These are phyloP conservation scores for Colletotrichum orbiculare DNA, from an alignment of 2,329 filamentous ascomycete genomes.

Conservation along the genomic window DNA sequence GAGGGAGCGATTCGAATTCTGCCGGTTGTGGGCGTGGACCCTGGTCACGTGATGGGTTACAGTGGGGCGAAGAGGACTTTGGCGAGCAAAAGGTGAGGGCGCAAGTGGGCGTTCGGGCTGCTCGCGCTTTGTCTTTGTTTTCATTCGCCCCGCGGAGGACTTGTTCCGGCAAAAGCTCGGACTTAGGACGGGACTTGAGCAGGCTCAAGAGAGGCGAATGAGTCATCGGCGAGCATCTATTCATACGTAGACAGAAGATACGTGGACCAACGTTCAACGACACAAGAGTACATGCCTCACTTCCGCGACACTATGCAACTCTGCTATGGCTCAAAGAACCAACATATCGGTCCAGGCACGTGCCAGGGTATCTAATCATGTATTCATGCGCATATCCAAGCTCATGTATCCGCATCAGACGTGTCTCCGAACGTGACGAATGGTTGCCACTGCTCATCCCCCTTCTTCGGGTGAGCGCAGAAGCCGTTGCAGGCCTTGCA, in stretches of 20 bases:
- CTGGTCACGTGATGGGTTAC: constrained; percentile 33
- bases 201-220: constrained; percentile 9
- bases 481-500: constrained; percentile 33
- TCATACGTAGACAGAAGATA: no score
- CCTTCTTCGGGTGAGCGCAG: constrained; percentile 31
- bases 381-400: constrained; percentile 17
- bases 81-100: constrained; percentile 27
- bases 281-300: no score
- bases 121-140: background rate
- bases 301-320: no score
- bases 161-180: constrained; percentile 18
- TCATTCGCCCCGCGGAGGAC: constrained; percentile 15
- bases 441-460: constrained; percentile 12
- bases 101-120: constrained; percentile 5
- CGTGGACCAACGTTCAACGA: no score
- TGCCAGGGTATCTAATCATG: constrained; percentile 30
- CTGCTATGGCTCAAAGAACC: no score
- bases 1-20: constrained; percentile 29
- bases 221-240: constrained; percentile 21
- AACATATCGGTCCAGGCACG: constrained; percentile 3
- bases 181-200: constrained; percentile 1
- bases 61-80: constrained; percentile 18
- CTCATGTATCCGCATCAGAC: constrained; percentile 3
- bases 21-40: constrained; percentile 29
- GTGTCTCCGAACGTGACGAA: constrained; percentile 12